phyloP scores from a whole-genome alignment of 176 grass and related monocot genomes.

The Lolium rigidum region DNA sequence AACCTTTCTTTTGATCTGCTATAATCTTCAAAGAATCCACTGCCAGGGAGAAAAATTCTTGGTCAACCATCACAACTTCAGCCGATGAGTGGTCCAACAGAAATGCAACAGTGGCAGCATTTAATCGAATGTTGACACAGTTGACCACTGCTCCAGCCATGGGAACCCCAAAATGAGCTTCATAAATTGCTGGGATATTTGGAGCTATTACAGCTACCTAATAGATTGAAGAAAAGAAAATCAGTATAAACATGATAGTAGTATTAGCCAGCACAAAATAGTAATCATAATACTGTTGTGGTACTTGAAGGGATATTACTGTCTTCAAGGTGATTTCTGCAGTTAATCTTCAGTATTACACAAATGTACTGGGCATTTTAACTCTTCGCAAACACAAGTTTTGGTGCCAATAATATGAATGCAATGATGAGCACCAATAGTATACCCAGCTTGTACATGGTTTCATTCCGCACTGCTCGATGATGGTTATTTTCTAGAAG shows the following conservation, averaged over 20 bases:
- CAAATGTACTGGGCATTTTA: neutral
- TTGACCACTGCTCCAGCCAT: slow-evolving; percentile 94
- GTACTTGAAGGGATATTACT: neutral
- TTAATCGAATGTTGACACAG: slow-evolving; percentile 78
- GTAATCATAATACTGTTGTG: neutral
- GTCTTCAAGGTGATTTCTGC: neutral
- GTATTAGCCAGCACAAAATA: no score
- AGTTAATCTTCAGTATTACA: neutral
- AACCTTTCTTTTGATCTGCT: slow-evolving; percentile 55
- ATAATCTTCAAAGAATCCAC: slow-evolving; percentile 79
- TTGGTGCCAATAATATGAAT: slow-evolving; percentile 1
- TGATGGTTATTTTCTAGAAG: neutral
- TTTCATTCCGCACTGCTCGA: neutral
- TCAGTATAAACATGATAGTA: slow-evolving; percentile 28
- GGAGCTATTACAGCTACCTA: slow-evolving; percentile 95
- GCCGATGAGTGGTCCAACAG: slow-evolving; percentile 78
- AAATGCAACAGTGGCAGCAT: slow-evolving; percentile 79
- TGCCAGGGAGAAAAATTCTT: slow-evolving; percentile 80
- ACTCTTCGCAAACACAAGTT: neutral
- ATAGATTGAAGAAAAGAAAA: slow-evolving; percentile 29
- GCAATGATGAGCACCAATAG: neutral
- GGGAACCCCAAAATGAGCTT: slow-evolving; percentile 95
- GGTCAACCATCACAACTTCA: slow-evolving; percentile 83
- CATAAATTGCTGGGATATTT: slow-evolving; percentile 89
- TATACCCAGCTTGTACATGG: neutral